Evolutionary conservation across 192 early-diverging fungal genomes (phyloP).

Genomic region (Jimgerdemannia flammicorona): DNA sequence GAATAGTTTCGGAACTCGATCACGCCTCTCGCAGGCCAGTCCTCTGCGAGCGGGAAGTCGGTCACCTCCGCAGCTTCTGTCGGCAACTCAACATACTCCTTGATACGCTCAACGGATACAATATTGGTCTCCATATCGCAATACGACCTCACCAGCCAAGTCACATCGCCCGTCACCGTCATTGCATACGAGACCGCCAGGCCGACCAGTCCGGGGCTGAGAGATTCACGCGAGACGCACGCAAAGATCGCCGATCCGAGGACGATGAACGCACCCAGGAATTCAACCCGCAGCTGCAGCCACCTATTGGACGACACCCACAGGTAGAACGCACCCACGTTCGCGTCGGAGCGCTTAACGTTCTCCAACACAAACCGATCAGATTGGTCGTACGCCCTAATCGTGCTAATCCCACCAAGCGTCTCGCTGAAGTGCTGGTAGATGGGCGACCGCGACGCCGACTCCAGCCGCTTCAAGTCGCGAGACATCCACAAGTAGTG

Average conservation of each 20-base stretch:
- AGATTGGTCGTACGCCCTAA: constrained; percentile 54
- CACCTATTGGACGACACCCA: constrained; percentile 4
- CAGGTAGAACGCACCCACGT: constrained; percentile 5
- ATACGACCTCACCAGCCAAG: constrained; percentile 84
- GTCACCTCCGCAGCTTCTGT: constrained; percentile 74
- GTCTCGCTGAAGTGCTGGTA: constrained; percentile 44
- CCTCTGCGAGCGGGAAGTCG: constrained; percentile 44
- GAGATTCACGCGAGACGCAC: not conserved
- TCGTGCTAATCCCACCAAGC: constrained; percentile 65
- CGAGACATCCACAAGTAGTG: constrained; percentile 17
- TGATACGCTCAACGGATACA: constrained; percentile 73
- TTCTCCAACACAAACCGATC: constrained; percentile 3
- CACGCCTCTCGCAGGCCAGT: constrained; percentile 74
- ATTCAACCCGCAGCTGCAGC: constrained; percentile 12
- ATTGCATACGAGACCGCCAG: constrained; percentile 65
- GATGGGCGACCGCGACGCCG: constrained; percentile 37
- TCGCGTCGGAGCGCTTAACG: constrained; percentile 1
- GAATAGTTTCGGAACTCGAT: constrained; percentile 77
- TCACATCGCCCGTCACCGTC: constrained; percentile 75
- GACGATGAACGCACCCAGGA: constrained; percentile 10
- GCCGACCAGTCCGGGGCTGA: constrained; percentile 37
- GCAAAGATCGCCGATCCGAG: constrained; percentile 10
- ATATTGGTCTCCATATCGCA: constrained; percentile 79
- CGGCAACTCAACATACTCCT: constrained; percentile 77
- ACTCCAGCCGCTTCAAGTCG: constrained; percentile 38